A percentile compares a stretch with the other conserved stretches of the same genome.
Conservation (phyloP, 768 basidiomycete species). For the Lactarius trivialis region DNA sequence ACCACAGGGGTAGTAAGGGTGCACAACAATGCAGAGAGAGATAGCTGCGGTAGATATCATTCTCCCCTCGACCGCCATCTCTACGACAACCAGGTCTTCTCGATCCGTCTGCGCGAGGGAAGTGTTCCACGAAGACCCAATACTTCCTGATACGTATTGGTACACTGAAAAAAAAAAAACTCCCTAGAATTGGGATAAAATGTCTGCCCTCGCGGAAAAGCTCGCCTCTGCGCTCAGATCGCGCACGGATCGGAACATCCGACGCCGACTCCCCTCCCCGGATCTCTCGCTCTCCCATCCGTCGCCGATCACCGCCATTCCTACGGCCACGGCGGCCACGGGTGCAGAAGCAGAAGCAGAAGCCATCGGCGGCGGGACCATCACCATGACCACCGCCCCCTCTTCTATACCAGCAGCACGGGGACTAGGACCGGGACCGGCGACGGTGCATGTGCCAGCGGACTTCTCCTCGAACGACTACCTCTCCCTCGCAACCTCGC, state of each 20-base stretch:
- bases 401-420: constrained; percentile 20
- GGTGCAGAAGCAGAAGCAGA: too few species aligned
- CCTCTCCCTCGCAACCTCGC: constrained; percentile 67
- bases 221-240: constrained; percentile 53
- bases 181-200: constrained; percentile 4
- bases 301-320: background rate
- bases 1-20: background rate
- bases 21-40: background rate
- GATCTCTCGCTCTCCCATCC: constrained; percentile 16
- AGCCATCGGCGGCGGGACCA: background rate
- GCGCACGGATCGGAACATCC: constrained; percentile 58
- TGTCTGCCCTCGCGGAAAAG: constrained; percentile 32
- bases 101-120: background rate
- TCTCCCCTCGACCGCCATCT: background rate
- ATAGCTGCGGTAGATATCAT: background rate
- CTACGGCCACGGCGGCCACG: background rate
- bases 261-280: constrained; percentile 61
- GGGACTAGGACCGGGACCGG: background rate
- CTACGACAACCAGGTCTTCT: background rate
- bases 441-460: constrained; percentile 30
- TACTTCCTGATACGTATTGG: background rate
- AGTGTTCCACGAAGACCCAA: background rate
- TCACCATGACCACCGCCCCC: background rate
- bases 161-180: too few species aligned
- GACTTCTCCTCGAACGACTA: constrained; percentile 94